Conservation (phyloP, 805 yeast genomes). For the Scheffersomyces spartinae region DNA sequence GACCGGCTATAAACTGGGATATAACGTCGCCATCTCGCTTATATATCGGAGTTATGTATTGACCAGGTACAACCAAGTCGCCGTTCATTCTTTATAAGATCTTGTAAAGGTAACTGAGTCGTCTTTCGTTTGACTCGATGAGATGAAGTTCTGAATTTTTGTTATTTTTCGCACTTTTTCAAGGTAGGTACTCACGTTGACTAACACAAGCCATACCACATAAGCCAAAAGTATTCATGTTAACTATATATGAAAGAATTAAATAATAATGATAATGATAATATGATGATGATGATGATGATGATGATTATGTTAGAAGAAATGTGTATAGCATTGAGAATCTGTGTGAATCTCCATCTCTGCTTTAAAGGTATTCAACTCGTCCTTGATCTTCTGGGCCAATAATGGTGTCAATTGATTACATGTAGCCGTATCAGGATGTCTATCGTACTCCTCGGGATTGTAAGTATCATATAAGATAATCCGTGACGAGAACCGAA, state of each 20-base stretch:
- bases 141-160: too few relatives aligned
- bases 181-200: too few relatives aligned
- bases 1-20: constrained; percentile 4
- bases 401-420: constrained; percentile 78
- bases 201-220: too few relatives aligned
- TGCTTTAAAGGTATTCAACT: constrained; percentile 66
- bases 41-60: constrained; percentile 52
- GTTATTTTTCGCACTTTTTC: too few relatives aligned
- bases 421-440: constrained; percentile 88
- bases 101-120: too few relatives aligned
- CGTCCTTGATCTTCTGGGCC: constrained; percentile 80
- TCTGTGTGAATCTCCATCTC: constrained; percentile 77
- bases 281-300: too few relatives aligned
- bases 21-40: constrained; percentile 13
- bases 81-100: too few relatives aligned
- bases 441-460: constrained; percentile 80
- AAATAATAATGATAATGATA: too few relatives aligned
- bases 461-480: constrained; percentile 77
- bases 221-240: too few relatives aligned
- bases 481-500: constrained; percentile 70
- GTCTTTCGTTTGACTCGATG: too few relatives aligned
- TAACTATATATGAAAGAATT: too few relatives aligned
- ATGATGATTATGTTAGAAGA: too few relatives aligned
- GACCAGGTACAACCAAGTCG: constrained; percentile 88
- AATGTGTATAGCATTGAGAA: constrained; percentile 76